Conservation (phyloP, 805 yeast species). For the Blastobotrys terrestris region DNA sequence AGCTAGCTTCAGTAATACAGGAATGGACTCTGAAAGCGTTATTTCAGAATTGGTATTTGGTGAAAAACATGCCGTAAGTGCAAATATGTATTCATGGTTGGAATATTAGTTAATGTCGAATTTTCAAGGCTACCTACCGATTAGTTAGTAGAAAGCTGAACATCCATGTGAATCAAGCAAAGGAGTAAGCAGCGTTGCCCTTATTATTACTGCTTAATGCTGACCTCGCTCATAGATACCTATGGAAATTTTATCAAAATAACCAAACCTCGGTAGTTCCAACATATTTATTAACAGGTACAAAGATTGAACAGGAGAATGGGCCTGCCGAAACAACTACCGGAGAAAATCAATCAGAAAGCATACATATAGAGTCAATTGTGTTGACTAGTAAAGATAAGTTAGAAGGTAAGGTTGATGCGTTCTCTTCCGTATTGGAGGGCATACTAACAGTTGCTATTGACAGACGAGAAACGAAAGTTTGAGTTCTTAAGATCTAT, state of each 20-base stretch:
- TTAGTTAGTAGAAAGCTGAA: slow-evolving; percentile 15
- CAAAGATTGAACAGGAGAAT: not conserved
- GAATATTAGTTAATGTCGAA: not conserved
- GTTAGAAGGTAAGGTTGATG: not conserved
- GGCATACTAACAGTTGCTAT: too few relatives aligned
- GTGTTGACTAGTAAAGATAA: not conserved
- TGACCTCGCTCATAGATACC: too few relatives aligned
- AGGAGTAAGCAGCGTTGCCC: slow-evolving; percentile 11
- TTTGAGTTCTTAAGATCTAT: slow-evolving; percentile 7
- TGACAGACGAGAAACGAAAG: slow-evolving; percentile 7
- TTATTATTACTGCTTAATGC: not conserved
- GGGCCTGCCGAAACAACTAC: not conserved
- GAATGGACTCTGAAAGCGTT: not conserved
- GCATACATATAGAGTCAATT: not conserved
- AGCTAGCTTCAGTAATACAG: not conserved
- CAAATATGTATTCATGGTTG: not conserved
- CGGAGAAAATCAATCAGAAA: not conserved
- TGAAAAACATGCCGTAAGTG: slow-evolving; percentile 3
- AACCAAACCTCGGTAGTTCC: slow-evolving; percentile 12
- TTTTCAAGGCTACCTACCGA: slow-evolving; percentile 14
- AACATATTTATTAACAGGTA: slow-evolving; percentile 12
- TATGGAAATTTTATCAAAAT: slow-evolving; percentile 13
- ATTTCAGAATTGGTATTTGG: slow-evolving; percentile 2
- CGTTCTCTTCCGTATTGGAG: too few relatives aligned
- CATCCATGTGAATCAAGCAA: slow-evolving; percentile 17